Base-by-base conservation (phyloP, 1,139 yeast genomes). In the Yamadazyma dendronema region DNA sequence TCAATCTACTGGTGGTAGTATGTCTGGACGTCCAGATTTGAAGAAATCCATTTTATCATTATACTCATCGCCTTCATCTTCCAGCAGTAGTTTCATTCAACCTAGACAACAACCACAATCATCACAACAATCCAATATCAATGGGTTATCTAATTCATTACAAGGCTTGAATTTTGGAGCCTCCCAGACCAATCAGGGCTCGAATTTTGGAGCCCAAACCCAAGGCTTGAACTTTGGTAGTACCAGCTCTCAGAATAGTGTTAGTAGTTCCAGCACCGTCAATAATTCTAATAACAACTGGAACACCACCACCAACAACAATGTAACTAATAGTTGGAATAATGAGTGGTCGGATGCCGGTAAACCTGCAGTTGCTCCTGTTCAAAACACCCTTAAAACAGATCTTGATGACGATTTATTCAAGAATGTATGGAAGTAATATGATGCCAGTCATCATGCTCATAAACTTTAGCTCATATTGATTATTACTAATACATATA, bases 21-120 rank as follows among this genome's bases (percentile, higher is more conserved):
- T 59, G 33, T 17, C 25, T 12, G 63, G 62, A 16, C 59, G 77
- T 44, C 71, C 70, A 4, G 97, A 90, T 54, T 73, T 92, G 58
- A 92, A 92, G 56, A 87, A 87, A 62, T 86, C 96, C 1, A 92
- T 92, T 44, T 66, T 92, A 43, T 88, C 97, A 15, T 72, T 92
- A 41, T 92, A 92, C 57, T 84, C 97, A 2, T 75, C 86, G 2
- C 87, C 92, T 11, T 62, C 72, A 2, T 59, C 71, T 1, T 62
- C 72, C 1, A 53, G 57, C n/a, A 55, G 65, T 17, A 60, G 69
- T 33, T 62, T 65, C 39, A 40, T 57, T 25, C 65, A 60, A 37
- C 63, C 57, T 12, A 51, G 46, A 33, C 46, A 35, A 15, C 43
- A 28, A 29, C 40, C 33, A 17, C 15, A 28, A 6, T 19, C 33